Conservation (phyloP, 148 eudicot species). For the Diospyros lotus region DNA sequence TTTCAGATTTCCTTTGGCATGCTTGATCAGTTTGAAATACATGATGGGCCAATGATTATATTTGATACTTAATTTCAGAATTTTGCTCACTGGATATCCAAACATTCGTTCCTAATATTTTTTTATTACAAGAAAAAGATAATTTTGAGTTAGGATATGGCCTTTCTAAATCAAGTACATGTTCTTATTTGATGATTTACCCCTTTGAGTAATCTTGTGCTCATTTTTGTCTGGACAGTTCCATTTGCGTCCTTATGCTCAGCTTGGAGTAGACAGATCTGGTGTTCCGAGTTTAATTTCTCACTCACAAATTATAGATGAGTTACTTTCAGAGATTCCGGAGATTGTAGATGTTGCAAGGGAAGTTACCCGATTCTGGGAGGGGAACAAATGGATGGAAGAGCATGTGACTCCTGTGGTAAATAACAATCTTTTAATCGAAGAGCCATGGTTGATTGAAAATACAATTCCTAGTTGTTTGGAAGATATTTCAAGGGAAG, state of each 20-base stretch:
- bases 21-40: not conserved
- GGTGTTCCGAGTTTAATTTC: slow-evolving; percentile 43
- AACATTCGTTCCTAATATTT: not conserved
- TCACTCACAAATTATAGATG: slow-evolving; percentile 41
- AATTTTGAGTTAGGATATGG: not conserved
- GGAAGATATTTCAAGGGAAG: slow-evolving; percentile 76
- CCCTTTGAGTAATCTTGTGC: not conserved
- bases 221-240: slow-evolving; percentile 47
- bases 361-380: slow-evolving; percentile 52
- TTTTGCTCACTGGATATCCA: not conserved
- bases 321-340: slow-evolving; percentile 70
- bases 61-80: not conserved
- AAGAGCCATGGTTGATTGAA: slow-evolving; percentile 77
- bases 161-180: not conserved
- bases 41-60: not conserved
- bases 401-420: slow-evolving; percentile 12
- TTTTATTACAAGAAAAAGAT: not conserved
- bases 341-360: slow-evolving; percentile 62
- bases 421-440: slow-evolving; percentile 25
- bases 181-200: not conserved
- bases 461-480: slow-evolving; percentile 63
- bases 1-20: not conserved
- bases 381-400: slow-evolving; percentile 19
- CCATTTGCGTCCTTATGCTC: slow-evolving; percentile 73
- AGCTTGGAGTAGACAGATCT: slow-evolving; percentile 71